Conservation (phyloP, 768 basidiomycete genomes). For the Candolleomyces eurysporus region DNA sequence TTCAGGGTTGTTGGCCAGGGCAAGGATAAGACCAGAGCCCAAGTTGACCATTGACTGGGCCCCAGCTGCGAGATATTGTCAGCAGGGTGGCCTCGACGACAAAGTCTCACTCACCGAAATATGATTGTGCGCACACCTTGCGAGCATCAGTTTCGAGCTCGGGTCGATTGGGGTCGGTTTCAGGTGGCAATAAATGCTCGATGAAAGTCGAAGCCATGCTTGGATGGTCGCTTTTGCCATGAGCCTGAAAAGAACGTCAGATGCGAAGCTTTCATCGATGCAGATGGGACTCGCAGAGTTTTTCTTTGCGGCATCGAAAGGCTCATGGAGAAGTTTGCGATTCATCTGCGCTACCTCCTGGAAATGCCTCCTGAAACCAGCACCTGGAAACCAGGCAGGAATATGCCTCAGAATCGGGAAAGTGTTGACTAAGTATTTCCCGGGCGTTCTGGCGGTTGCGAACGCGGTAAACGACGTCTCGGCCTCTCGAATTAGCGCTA, state of each 20-base stretch:
- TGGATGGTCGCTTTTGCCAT: not conserved
- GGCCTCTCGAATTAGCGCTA: conserved; percentile 19
- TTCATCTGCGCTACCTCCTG: not conserved
- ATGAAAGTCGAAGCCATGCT: conserved; percentile 6
- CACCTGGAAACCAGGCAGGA: conserved; percentile 10
- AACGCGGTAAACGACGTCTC: not conserved
- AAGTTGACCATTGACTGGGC: conserved; percentile 16
- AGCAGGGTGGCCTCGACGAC: too few species aligned
- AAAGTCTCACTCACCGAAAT: conserved; percentile 31
- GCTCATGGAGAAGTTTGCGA: not conserved
- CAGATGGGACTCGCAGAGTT: conserved; percentile 2
- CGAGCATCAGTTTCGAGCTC: conserved; percentile 1
- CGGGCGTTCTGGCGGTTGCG: not conserved
- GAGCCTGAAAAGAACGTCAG: not conserved
- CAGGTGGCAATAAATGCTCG: not conserved
- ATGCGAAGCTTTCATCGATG: not conserved
- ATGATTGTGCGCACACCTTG: conserved; percentile 20
- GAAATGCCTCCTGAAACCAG: conserved; percentile 1
- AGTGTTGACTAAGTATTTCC: not conserved
- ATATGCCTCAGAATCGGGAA: conserved; percentile 7
- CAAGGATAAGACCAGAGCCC: conserved; percentile 31
- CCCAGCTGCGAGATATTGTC: conserved; percentile 13
- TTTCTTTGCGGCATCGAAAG: conserved; percentile 9
- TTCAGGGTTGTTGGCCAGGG: conserved; percentile 34
- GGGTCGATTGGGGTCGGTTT: not conserved